Evolutionary conservation across 164 flowering plant species (phyloP).

Genomic region (Malania oleifera): DNA sequence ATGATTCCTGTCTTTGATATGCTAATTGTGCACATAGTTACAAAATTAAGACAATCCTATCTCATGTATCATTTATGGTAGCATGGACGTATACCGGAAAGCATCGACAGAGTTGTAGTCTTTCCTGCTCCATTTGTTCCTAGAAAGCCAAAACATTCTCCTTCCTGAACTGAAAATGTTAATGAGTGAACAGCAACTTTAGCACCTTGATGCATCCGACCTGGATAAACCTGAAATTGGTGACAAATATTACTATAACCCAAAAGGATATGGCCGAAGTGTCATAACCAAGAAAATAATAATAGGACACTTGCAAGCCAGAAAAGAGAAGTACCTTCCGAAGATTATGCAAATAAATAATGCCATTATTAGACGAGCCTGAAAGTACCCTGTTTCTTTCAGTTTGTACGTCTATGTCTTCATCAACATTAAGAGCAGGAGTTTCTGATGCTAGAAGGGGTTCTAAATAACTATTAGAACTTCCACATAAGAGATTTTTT

Average conservation of each 20-base stretch:
- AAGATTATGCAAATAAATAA: slow-evolving; percentile 74
- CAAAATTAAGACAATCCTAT: no score
- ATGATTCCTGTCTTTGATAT: no score
- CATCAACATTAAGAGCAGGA: slow-evolving; percentile 39
- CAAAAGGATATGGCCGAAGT: slow-evolving; percentile 1
- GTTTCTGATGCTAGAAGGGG: slow-evolving; percentile 50
- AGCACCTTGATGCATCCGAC: slow-evolving; percentile 34
- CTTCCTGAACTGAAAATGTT: slow-evolving; percentile 86
- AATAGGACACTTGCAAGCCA: neutral
- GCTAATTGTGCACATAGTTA: no score
- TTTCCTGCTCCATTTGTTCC: slow-evolving; percentile 99
- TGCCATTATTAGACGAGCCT: slow-evolving; percentile 59
- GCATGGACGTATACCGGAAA: slow-evolving; percentile 51
- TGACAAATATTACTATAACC: neutral
- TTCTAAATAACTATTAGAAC: slow-evolving; percentile 33
- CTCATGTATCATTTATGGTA: no score
- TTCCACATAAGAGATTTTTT: slow-evolving; percentile 3
- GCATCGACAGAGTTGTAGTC: slow-evolving; percentile 95
- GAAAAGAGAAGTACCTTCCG: slow-evolving; percentile 54
- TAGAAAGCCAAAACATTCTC: slow-evolving; percentile 97
- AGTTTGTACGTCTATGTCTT: slow-evolving; percentile 78
- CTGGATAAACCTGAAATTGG: slow-evolving; percentile 72
- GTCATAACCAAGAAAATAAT: neutral
- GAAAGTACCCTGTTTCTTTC: slow-evolving; percentile 86
- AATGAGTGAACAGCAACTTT: slow-evolving; percentile 91